A percentile compares a stretch with the other conserved stretches of the same genome.
phyloP scores from a whole-genome alignment of 2,329 filamentous ascomycete species.

The Colletotrichum graminicola region DNA sequence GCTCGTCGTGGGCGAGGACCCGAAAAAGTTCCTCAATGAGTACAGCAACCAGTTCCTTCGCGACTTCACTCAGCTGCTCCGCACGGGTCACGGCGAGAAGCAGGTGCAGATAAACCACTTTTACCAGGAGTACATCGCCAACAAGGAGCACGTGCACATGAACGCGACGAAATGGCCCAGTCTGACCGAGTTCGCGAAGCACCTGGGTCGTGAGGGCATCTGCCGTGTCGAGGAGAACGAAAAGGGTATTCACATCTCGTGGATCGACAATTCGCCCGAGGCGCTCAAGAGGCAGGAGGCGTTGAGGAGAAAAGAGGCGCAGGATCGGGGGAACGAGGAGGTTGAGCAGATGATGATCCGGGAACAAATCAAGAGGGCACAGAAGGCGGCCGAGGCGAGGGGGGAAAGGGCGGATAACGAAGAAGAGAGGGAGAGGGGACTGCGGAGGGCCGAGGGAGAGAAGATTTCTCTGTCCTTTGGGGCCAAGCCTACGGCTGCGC shows the following conservation, averaged over 20 bases:
- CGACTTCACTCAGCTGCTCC: conserved; percentile 82
- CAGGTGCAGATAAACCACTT: conserved; percentile 90
- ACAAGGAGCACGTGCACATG: conserved; percentile 93
- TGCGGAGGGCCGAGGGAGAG: conserved; percentile 77
- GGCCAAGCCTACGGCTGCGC: conserved; percentile 50
- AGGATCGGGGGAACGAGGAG: conserved; percentile 92
- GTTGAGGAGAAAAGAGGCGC: conserved; percentile 83
- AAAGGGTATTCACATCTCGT: conserved; percentile 87
- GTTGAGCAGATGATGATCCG: conserved; percentile 85
- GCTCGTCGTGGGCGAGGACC: conserved; percentile 86
- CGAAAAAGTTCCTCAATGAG: conserved; percentile 84
- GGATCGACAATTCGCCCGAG: conserved; percentile 93
- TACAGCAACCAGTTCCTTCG: conserved; percentile 85
- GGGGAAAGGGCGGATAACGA: conserved; percentile 56
- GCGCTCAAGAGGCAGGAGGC: conserved; percentile 85
- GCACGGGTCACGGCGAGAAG: conserved; percentile 92
- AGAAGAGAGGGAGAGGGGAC: conserved; percentile 56
- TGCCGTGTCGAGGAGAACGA: conserved; percentile 90
- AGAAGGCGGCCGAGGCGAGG: conserved; percentile 66
- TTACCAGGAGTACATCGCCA: conserved; percentile 92
- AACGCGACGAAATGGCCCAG: conserved; percentile 91
- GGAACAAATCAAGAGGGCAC: conserved; percentile 85
- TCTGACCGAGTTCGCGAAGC: conserved; percentile 90
- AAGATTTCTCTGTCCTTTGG: conserved; percentile 81
- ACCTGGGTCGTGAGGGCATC: conserved; percentile 86